Evolutionary conservation across 1,139 yeast genomes (phyloP).

Genomic region (Saccharomycopsis phalli): DNA sequence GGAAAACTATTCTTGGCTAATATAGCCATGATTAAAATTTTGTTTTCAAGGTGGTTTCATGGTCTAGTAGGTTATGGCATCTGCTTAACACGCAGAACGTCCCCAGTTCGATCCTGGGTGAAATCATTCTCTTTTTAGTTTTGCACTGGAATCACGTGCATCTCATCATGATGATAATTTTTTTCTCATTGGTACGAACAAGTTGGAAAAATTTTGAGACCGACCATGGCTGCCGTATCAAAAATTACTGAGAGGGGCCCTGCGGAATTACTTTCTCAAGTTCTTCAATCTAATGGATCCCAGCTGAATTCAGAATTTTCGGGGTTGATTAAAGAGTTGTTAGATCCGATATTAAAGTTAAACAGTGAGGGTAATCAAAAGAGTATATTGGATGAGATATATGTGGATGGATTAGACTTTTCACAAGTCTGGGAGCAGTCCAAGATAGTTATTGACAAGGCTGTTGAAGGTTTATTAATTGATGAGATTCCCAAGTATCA

Average conservation of each 20-base stretch:
- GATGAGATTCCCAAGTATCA: conserved; percentile 37
- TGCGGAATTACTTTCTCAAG: conserved; percentile 1
- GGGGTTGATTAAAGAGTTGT: conserved; percentile 6
- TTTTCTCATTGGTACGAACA: neutral
- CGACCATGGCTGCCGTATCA: neutral
- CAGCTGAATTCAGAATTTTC: conserved; percentile 5
- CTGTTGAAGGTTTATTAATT: conserved; percentile 47
- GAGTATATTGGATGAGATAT: conserved; percentile 73
- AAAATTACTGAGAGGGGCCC: neutral
- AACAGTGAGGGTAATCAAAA: conserved; percentile 30
- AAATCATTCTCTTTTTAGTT: conserved; percentile 46
- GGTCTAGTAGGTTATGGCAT: conserved; percentile 99
- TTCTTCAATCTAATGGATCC: neutral
- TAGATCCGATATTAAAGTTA: conserved; percentile 13
- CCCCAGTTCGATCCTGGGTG: conserved; percentile 99
- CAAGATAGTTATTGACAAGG: conserved; percentile 69
- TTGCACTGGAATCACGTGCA: neutral
- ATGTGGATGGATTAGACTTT: conserved; percentile 80
- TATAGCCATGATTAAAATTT: neutral
- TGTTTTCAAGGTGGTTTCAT: conserved; percentile 42
- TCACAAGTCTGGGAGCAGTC: conserved; percentile 93
- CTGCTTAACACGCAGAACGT: conserved; percentile 99
- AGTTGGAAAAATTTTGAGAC: neutral
- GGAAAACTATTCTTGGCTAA: no score
- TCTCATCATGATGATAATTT: conserved; percentile 1